Evolutionary conservation across 148 eudicot species (phyloP).

Genomic region (Simmondsia chinensis): DNA sequence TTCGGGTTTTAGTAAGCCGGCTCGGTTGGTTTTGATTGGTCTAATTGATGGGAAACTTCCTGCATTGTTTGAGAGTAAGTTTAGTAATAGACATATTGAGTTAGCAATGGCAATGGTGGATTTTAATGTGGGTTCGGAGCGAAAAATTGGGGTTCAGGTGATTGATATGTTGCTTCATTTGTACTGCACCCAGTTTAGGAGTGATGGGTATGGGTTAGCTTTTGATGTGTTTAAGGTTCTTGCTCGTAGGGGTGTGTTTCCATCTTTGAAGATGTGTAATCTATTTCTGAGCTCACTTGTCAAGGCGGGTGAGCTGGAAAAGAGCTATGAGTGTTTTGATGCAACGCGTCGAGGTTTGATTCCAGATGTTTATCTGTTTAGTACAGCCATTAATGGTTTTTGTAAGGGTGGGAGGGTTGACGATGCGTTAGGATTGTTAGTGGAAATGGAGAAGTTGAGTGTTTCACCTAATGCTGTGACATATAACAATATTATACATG

Average conservation of each 20-base stretch:
- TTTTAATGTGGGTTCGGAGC: conserved; percentile 23
- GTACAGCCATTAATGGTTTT: conserved; percentile 46
- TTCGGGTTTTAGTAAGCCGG: conserved; percentile 36
- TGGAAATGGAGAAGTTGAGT: conserved; percentile 52
- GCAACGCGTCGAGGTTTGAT: conserved; percentile 27
- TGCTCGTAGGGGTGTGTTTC: conserved; percentile 36
- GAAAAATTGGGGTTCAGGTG: conserved; percentile 17
- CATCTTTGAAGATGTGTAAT: conserved; percentile 60
- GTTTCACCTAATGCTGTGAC: conserved; percentile 62
- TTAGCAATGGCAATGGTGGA: conserved; percentile 43
- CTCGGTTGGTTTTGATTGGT: conserved; percentile 59
- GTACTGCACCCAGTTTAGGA: conserved; percentile 45
- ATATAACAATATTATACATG: conserved; percentile 62
- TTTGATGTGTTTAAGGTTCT: conserved; percentile 47
- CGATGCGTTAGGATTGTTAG: conserved; percentile 56
- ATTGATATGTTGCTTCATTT: conserved; percentile 75
- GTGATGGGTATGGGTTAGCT: conserved; percentile 33
- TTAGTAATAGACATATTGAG: conserved; percentile 45
- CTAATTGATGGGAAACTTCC: conserved; percentile 59
- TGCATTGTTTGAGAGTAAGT: conserved; percentile 16
- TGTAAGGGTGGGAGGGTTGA: conserved; percentile 59
- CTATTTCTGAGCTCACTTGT: conserved; percentile 62
- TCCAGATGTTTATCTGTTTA: conserved; percentile 59
- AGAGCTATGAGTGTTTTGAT: conserved; percentile 54
- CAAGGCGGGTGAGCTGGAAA: conserved; percentile 45